A percentile compares a stretch with the other conserved stretches of the same genome.
Evolutionary conservation across 768 basidiomycete genomes (phyloP).

Genomic region (Termitomyces heimii): DNA sequence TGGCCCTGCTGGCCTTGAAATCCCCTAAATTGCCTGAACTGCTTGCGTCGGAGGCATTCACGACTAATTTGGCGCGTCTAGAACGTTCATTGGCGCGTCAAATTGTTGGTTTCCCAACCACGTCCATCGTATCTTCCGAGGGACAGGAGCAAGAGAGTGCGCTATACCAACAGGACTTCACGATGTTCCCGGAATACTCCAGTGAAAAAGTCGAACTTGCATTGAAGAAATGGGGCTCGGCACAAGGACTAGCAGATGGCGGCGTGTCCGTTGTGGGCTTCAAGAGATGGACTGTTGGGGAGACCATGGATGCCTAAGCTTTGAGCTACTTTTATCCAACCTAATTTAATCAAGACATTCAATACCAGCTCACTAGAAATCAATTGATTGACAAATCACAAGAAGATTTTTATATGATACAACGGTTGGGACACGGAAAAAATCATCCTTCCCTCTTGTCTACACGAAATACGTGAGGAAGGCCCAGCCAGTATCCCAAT

Average conservation of each 20-base stretch:
- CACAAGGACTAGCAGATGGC: conserved; percentile 19
- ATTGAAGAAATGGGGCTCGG: conserved; percentile 31
- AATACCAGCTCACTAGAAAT: not conserved
- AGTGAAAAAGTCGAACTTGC: conserved; percentile 40
- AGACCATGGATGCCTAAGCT: conserved; percentile 14
- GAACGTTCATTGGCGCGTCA: conserved; percentile 80
- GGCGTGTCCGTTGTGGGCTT: conserved; percentile 49
- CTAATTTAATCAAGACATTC: not conserved
- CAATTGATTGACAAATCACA: not conserved
- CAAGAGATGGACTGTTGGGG: conserved; percentile 62
- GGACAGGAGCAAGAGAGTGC: conserved; percentile 39
- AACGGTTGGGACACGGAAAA: not conserved
- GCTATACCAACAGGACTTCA: conserved; percentile 69
- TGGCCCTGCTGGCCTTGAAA: conserved; percentile 51
- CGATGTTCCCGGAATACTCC: conserved; percentile 60
- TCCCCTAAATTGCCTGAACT: conserved; percentile 38
- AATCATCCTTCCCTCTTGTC: conserved; percentile 16
- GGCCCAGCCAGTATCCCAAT: conserved; percentile 33
- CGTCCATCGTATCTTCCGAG: conserved; percentile 31
- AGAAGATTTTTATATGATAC: not conserved
- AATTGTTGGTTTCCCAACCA: conserved; percentile 77
- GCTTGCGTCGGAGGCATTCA: conserved; percentile 42
- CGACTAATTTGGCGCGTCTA: conserved; percentile 52
- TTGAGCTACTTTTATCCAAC: not conserved
- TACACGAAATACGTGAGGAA: conserved; percentile 41